Evolutionary conservation across 2,329 filamentous ascomycete genomes (phyloP).

Genomic region (Aspergillus vadensis): DNA sequence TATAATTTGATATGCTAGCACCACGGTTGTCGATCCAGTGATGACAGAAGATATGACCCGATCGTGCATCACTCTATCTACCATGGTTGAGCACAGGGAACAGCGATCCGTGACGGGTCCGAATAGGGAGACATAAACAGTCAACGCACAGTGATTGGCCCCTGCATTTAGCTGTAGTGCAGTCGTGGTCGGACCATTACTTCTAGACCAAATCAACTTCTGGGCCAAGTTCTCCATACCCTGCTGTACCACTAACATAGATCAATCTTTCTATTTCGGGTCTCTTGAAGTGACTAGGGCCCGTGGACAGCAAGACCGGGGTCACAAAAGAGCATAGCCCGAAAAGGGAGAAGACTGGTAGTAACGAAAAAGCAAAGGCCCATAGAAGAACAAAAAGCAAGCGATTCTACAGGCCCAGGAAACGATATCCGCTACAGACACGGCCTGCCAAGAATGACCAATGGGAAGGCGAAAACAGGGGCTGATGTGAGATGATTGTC

Average conservation of each 20-base stretch:
- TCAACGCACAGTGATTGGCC: background rate
- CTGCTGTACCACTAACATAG: background rate
- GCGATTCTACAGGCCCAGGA: background rate
- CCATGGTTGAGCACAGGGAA: background rate
- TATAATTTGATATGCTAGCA: background rate
- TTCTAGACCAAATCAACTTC: background rate
- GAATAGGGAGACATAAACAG: background rate
- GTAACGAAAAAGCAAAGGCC: background rate
- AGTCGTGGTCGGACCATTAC: slow-evolving; percentile 6
- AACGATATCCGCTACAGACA: background rate
- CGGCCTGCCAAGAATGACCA: background rate
- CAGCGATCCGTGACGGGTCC: background rate
- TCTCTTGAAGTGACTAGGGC: background rate
- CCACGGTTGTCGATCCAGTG: background rate
- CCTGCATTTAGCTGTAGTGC: slow-evolving; percentile 9
- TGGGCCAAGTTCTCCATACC: background rate
- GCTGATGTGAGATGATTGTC: background rate
- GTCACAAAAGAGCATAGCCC: background rate
- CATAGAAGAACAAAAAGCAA: background rate
- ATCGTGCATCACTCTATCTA: background rate
- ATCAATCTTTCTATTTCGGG: background rate
- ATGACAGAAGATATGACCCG: background rate
- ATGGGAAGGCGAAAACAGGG: background rate
- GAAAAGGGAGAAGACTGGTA: background rate
- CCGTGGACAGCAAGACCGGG: background rate